phyloP scores from a whole-genome alignment of 192 early-diverging fungal species.

The Coemansia sp. region DNA sequence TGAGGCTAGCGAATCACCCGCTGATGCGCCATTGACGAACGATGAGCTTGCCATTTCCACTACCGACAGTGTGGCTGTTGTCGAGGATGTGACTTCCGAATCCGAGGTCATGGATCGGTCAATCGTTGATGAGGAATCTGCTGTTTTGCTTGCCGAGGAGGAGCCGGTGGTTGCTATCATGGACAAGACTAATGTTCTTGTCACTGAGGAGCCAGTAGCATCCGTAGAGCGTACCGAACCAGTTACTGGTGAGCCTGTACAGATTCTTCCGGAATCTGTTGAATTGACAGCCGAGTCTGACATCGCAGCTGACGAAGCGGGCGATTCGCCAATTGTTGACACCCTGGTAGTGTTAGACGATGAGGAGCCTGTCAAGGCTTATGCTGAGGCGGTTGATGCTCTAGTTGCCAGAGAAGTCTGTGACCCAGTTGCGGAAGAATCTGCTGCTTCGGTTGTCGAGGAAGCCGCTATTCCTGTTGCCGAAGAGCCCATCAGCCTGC shows the following conservation, averaged over 20 bases:
- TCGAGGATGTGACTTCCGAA: neutral
- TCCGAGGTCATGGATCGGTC: neutral
- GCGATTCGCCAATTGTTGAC: no score
- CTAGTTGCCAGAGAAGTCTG: neutral
- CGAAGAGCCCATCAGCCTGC: neutral
- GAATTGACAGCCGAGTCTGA: no score
- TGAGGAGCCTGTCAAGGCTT: neutral
- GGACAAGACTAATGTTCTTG: neutral
- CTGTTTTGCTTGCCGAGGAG: neutral
- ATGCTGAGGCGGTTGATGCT: neutral
- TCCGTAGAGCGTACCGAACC: neutral
- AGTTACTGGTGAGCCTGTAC: slow-evolving; percentile 5
- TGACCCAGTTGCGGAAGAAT: neutral
- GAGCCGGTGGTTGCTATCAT: neutral
- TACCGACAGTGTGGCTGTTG: neutral
- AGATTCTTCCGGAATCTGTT: no score
- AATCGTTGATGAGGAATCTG: neutral
- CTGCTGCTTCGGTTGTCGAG: neutral
- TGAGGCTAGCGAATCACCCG: neutral
- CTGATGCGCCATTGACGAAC: neutral
- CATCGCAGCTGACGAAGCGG: no score
- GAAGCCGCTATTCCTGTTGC: neutral
- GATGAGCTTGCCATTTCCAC: neutral
- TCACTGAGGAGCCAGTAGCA: no score
- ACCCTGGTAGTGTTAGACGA: no score